Base-by-base conservation (phyloP, 768 basidiomycete species). In the Tulasnella sp. region DNA sequence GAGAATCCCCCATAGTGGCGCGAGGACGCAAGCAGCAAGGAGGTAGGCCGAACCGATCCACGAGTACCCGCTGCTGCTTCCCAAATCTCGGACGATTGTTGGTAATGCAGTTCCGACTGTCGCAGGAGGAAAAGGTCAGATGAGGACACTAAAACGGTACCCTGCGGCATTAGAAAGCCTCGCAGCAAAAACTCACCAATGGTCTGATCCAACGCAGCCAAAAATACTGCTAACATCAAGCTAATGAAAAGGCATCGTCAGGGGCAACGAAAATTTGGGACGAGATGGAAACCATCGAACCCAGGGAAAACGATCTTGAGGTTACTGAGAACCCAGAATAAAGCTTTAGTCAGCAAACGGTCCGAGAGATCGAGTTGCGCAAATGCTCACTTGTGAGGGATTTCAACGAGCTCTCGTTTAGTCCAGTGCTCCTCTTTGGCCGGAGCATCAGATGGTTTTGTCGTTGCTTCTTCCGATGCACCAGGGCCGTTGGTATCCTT, bases 41-140 rank as follows among this genome's bases (percentile, higher is more conserved):
- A 95, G 85, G 83, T 95, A 95, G 39, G 94, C 90, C 7, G 76
- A 82, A 78, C 91, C 91, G 52, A 93, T 91, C 93, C 93, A 94
- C 75, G 91, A 90, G 81, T 94, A 93, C 48, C 87, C 86, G 19
- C 84, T 87, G 7, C 90, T 91, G 38, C 90, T 92, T 68, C 91
- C 90, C 0, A 94, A 87, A 34, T 92, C 83, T n/a, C 82, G 84
- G 16, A 92, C 91, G 74, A 94, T 93, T 0, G 92, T 93, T 1
- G 93, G 92, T 40, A 94, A 85, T n/a, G 93, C 92, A 9, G 92
- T 93, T 27, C 62, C 46, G 78, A 81, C 48, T 56, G 39, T 36
- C 74, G 40, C 1, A 27, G 75, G 46, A 27, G 40, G 42, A 21
- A 24, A 12, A 38, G 8, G 75, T 38, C 46, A 68, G n/a, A 34